Percentiles rank a stretch among this genome's conserved stretches.
phyloP scores from a whole-genome alignment of 306 rosid genomes.

The Hylodesmum podocarpum region DNA sequence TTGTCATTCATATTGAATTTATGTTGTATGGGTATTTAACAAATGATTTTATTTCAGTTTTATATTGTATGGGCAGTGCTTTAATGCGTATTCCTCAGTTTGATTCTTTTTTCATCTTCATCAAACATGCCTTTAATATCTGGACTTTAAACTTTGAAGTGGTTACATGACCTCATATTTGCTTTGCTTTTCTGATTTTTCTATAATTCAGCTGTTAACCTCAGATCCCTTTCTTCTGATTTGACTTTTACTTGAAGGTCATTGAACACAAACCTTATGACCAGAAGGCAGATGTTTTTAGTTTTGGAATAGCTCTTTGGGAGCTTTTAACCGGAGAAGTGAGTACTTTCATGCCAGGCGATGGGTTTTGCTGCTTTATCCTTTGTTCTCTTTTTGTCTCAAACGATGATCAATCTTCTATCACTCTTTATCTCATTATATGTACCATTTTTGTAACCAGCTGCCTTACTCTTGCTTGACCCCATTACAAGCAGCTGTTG shows the following conservation, averaged over 20 bases:
- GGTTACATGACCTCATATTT: conserved; percentile 7
- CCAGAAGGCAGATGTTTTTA: conserved; percentile 95
- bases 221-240: conserved; percentile 32
- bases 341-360: conserved; percentile 41
- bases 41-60: neutral
- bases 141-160: neutral
- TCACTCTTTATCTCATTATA: conserved; percentile 13
- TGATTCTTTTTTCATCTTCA: conserved; percentile 7
- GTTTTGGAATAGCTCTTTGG: conserved; percentile 94
- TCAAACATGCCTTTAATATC: neutral
- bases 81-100: neutral
- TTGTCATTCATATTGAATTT: neutral
- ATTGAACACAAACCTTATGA: conserved; percentile 98
- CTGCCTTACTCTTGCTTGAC: conserved; percentile 84
- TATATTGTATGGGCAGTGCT: neutral
- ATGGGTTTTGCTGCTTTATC: conserved; percentile 13
- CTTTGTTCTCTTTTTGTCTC: conserved; percentile 2
- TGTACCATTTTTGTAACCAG: conserved; percentile 47
- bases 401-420: neutral
- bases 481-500: conserved; percentile 98
- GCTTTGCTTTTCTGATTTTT: conserved; percentile 9
- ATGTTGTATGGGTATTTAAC: neutral
- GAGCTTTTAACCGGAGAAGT: conserved; percentile 98
- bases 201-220: conserved; percentile 27
- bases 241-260: conserved; percentile 62